A percentile compares a stretch with the other conserved stretches of the same genome.
These are phyloP conservation scores for Calocera cornea DNA, from an alignment of 768 basidiomycete species.

Conservation along the genomic window DNA sequence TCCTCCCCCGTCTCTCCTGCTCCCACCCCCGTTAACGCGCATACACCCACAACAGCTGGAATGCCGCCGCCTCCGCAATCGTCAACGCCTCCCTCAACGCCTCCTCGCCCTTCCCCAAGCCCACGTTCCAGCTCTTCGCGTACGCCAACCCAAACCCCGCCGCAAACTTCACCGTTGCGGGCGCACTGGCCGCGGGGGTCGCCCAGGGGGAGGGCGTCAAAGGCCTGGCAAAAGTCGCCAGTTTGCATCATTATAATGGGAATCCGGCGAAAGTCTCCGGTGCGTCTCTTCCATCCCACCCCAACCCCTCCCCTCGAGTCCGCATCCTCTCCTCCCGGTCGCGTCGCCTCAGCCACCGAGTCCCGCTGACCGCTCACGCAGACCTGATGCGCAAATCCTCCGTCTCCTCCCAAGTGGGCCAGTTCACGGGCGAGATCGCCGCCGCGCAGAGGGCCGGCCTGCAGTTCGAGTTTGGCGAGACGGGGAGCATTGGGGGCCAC, in stretches of 20 bases:
- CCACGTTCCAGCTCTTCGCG: conserved; percentile 2
- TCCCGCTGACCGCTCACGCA: not conserved
- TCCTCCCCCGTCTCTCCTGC: too few relatives aligned
- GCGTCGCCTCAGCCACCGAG: too few relatives aligned
- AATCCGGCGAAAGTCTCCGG: not conserved
- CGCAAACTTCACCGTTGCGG: not conserved
- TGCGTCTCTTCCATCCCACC: too few relatives aligned
- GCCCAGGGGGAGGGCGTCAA: not conserved
- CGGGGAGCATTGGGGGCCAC: not conserved
- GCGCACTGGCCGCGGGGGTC: not conserved
- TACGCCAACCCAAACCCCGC: not conserved
- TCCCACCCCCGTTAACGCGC: not conserved
- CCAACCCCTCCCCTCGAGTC: not conserved
- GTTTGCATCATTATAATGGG: not conserved
- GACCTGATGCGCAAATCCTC: not conserved
- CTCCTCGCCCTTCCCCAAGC: not conserved
- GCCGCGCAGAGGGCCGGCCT: not conserved
- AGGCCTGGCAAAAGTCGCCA: not conserved
- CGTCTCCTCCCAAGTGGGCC: not conserved
- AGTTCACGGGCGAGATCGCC: not conserved
- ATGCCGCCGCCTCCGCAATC: not conserved
- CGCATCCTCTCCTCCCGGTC: too few relatives aligned
- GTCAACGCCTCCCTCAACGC: not conserved
- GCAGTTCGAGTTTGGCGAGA: not conserved
- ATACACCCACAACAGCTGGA: conserved; percentile 4